Evolutionary conservation across 192 early-diverging fungal genomes (phyloP), one percentile per base, ranked within the genome.

Genomic region (Rhizophagus clarus): DNA sequence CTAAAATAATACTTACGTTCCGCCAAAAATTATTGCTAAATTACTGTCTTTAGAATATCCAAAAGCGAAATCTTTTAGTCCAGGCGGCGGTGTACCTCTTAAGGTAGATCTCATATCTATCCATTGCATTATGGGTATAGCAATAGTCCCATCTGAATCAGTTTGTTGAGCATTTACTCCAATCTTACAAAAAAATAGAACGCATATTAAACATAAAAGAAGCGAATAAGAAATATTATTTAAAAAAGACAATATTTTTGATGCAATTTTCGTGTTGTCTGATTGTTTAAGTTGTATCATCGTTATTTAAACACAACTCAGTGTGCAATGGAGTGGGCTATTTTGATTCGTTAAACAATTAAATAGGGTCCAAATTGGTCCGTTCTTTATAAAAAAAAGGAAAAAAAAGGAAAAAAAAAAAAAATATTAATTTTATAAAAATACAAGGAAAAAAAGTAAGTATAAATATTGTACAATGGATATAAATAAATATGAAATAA

Each of bases 1-100:
- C n/a, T n/a, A 71, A 45, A 71, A 20, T n/a, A 72, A 28, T 72
- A 61, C 74, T 61, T 61, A 76, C 74, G 74, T 61, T 76, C 74
- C 74, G 0, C 74, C 74, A 24, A 61, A 76, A 61, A 76, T 61
- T 29, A 76, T 62, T 34, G 56, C 60, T 8, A 26, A 61, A 26
- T 76, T 62, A 10, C 6, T 31, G 2, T 34, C 28, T 31, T 60
- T 61, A 62, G 17, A 15, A 10, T 76, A 76, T 40, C 74, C 74
- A 34, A 76, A 32, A 76, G 29, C 56, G 22, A 62, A 76, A 62
- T 76, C 56, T 37, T 62, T 60, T 40, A 76, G 12, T 32, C 74
- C 74, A 11, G 14, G 28, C 20, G 74, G 74, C 10, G 29, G 3
- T 17, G 26, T 34, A 22, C 56, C 49, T 0, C 31, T 12, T 10